Conservation (phyloP, 345 rosid species). For the Melastoma malabathricum region DNA sequence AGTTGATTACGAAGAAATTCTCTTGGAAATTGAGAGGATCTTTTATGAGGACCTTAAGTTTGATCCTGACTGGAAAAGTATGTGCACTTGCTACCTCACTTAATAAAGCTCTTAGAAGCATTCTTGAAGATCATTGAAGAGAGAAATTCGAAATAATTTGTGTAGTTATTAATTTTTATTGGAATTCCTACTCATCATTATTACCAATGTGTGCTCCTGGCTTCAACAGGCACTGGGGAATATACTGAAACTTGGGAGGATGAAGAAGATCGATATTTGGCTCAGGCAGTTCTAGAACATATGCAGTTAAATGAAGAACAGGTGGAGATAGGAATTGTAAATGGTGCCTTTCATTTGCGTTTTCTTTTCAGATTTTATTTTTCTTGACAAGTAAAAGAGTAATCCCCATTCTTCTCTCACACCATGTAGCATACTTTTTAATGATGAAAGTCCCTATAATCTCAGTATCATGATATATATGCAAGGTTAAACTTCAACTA, state of each 20-base stretch:
- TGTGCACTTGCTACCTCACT: too few species aligned
- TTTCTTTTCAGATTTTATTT: too few species aligned
- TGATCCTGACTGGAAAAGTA: constrained; percentile 13
- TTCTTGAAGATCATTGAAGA: background rate
- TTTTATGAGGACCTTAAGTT: constrained; percentile 58
- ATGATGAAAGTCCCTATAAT: too few species aligned
- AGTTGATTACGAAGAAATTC: constrained; percentile 72
- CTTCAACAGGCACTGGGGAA: constrained; percentile 25
- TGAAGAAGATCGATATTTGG: constrained; percentile 80
- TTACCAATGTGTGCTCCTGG: background rate
- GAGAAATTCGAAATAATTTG: background rate
- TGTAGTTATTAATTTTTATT: too few species aligned
- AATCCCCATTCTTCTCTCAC: too few species aligned
- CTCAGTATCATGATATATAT: too few species aligned
- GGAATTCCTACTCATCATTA: too few species aligned
- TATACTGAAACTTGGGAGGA: constrained; percentile 56
- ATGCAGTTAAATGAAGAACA: constrained; percentile 56
- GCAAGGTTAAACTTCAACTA: too few species aligned
- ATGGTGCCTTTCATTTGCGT: background rate
- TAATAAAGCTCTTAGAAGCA: background rate
- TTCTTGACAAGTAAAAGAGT: too few species aligned
- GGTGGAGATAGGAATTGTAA: constrained; percentile 17
- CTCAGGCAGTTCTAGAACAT: constrained; percentile 49
- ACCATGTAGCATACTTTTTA: too few species aligned
- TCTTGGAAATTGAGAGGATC: constrained; percentile 79